phyloP scores from a whole-genome alignment of 768 basidiomycete species.

The Pleurotus pulmonarius region DNA sequence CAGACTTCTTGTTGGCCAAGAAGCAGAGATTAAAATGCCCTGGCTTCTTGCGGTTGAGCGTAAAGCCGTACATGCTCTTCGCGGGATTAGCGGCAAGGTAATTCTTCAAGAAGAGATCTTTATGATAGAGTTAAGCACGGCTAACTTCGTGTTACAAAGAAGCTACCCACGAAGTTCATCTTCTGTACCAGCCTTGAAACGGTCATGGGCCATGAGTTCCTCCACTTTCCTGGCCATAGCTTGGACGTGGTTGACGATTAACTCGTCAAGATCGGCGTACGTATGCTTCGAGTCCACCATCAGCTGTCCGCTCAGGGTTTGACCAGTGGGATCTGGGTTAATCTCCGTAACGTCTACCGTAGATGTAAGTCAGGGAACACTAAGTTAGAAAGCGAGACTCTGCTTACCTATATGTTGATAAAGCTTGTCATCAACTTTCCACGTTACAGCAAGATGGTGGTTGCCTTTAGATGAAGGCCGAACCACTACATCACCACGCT shows the following conservation, averaged over 20 bases:
- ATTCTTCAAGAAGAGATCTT: slow-evolving; percentile 81
- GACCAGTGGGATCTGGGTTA: slow-evolving; percentile 71
- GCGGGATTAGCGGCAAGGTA: slow-evolving; percentile 91
- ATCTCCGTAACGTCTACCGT: slow-evolving; percentile 75
- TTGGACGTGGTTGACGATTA: slow-evolving; percentile 96
- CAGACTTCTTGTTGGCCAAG: slow-evolving; percentile 85
- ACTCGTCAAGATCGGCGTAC: slow-evolving; percentile 92
- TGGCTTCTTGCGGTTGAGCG: slow-evolving; percentile 81
- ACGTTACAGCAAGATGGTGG: slow-evolving; percentile 94
- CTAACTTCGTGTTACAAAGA: neutral
- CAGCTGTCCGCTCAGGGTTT: slow-evolving; percentile 58
- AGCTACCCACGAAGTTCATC: slow-evolving; percentile 82
- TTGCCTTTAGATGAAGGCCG: slow-evolving; percentile 92
- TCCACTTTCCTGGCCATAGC: slow-evolving; percentile 91
- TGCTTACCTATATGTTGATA: slow-evolving; percentile 92
- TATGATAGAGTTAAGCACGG: slow-evolving; percentile 23
- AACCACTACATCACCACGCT: slow-evolving; percentile 94
- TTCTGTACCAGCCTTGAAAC: slow-evolving; percentile 85
- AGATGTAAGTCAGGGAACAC: slow-evolving; percentile 5
- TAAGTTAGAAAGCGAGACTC: neutral
- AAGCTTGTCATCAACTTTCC: slow-evolving; percentile 96
- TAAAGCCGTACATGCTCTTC: slow-evolving; percentile 95
- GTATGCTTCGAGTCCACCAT: slow-evolving; percentile 74
- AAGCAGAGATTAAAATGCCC: slow-evolving; percentile 95
- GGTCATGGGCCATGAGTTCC: slow-evolving; percentile 92